Base-by-base conservation (phyloP, 2,329 filamentous ascomycete species). In the Diaporthe sp. region DNA sequence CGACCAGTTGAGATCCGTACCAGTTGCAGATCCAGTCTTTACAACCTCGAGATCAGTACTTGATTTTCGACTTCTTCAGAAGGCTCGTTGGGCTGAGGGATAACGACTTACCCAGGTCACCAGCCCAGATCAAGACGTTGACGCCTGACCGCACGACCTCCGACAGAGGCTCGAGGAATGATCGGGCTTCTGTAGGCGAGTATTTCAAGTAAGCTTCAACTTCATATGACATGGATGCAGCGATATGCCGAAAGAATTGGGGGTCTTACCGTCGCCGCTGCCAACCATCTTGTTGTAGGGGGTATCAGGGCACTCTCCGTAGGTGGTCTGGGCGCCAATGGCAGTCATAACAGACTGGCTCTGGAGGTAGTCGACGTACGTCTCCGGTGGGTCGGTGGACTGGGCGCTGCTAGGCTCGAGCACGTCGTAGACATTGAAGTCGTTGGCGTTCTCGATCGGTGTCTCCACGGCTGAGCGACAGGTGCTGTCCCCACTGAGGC, bases 21-120 rank as follows among this genome's bases (percentile, higher is more conserved):
- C 88, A 90, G 80, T 91, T 91, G 78, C 88, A 91, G 71, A 90
- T 89, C 82, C 85, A 90, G 77, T 91, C 89, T 45, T 33, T 78
- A 75, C 6, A 22, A 28, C 4, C 71, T 55, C 57, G 61, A 3
- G 17, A 68, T 74, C 77, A 78, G 67, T 77, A 79, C 2, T 33
- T 17, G 5, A 15, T 10, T 25, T 19, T 33, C 4, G 10, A 55
- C 7, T 28, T 38, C 33, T 17, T 17, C n/a, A 7, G 25, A 25
- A 17, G 30, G n/a, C 30, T 42, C 9, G 22, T 15, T 15, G 33
- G 28, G 8, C 6, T n/a, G 30, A 30, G 28, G 35, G 35, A 22
- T 3, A 75, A 76, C 50, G 17, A 77, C 79, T 77, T 74, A 82
- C 82, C 83, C 3, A 89, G 85, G 72, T 90, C 89, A 45, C 89